A percentile compares a stretch with the other conserved stretches of the same genome.
phyloP scores from a whole-genome alignment of 108 stramenopile genomes.

The Nannochloropsis oceanica region DNA sequence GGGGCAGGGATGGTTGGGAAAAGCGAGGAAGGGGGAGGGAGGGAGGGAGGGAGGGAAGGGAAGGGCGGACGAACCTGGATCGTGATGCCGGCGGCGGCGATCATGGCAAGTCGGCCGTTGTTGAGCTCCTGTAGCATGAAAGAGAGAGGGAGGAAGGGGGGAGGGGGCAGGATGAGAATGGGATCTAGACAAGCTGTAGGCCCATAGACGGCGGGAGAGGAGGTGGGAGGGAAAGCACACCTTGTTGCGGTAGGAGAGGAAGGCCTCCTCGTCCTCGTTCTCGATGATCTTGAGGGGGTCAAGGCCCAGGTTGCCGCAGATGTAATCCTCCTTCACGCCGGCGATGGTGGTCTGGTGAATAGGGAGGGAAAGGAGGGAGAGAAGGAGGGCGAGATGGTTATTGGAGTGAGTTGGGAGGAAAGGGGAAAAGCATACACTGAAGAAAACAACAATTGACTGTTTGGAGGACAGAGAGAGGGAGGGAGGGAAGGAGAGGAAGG shows the following conservation, averaged over 20 bases:
- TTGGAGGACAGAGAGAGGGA: neutral
- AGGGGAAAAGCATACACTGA: neutral
- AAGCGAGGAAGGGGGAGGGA: neutral
- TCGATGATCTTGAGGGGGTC: neutral
- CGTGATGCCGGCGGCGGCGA: constrained; percentile 59
- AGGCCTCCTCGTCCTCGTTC: neutral
- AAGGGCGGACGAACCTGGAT: constrained; percentile 28
- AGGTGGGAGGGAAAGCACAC: neutral
- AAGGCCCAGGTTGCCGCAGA: neutral
- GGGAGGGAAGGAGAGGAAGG: neutral
- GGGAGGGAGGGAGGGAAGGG: neutral
- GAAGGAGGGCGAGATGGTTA: neutral
- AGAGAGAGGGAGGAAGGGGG: constrained; percentile 32
- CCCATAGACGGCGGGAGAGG: no score
- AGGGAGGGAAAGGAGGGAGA: neutral
- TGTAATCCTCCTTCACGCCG: neutral
- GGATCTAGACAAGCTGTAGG: neutral
- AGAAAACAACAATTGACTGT: no score
- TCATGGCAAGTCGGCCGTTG: constrained; percentile 83
- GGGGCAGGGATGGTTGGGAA: neutral
- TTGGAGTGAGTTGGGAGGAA: neutral
- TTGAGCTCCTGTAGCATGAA: constrained; percentile 65
- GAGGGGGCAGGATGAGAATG: no score
- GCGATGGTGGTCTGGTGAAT: neutral
- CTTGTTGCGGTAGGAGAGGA: neutral